phyloP scores from a whole-genome alignment of 2,329 filamentous ascomycete species.

The Plenodomus biglobosus region DNA sequence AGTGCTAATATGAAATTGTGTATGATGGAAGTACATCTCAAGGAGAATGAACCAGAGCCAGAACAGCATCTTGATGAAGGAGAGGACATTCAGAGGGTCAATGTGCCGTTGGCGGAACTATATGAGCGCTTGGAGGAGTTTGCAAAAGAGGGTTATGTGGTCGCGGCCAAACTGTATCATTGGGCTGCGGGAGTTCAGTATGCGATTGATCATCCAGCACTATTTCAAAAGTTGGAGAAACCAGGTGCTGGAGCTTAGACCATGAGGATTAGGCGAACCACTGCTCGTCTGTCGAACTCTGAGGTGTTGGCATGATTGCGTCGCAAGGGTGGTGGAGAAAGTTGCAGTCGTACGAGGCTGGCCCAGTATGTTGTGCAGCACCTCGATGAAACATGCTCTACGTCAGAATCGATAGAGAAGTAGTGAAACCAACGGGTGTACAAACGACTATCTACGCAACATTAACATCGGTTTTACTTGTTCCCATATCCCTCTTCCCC shows the following conservation, averaged over 20 bases:
- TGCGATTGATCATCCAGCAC: slow-evolving; percentile 26
- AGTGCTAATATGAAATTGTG: slow-evolving; percentile 29
- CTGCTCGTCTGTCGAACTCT: no score
- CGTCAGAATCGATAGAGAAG: no score
- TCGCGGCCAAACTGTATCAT: slow-evolving; percentile 34
- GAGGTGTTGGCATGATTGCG: no score
- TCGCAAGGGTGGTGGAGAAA: no score
- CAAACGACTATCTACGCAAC: not conserved
- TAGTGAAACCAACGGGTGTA: not conserved
- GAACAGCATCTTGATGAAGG: slow-evolving; percentile 35
- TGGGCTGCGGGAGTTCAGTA: slow-evolving; percentile 32
- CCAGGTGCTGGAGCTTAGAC: not conserved
- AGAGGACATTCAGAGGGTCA: slow-evolving; percentile 32
- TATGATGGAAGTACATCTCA: slow-evolving; percentile 29
- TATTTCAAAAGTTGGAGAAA: slow-evolving; percentile 13
- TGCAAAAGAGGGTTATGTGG: slow-evolving; percentile 27
- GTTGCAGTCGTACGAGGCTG: no score
- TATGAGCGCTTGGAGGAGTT: slow-evolving; percentile 26
- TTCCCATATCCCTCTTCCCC: no score
- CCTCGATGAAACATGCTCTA: no score
- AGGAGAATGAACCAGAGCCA: slow-evolving; percentile 21
- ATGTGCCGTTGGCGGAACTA: slow-evolving; percentile 25
- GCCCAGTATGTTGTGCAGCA: no score
- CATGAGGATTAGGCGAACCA: no score
- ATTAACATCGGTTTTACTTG: not conserved